These are phyloP conservation scores for Exophiala calicioides DNA, from an alignment of 2,329 filamentous ascomycete species.

Conservation along the genomic window DNA sequence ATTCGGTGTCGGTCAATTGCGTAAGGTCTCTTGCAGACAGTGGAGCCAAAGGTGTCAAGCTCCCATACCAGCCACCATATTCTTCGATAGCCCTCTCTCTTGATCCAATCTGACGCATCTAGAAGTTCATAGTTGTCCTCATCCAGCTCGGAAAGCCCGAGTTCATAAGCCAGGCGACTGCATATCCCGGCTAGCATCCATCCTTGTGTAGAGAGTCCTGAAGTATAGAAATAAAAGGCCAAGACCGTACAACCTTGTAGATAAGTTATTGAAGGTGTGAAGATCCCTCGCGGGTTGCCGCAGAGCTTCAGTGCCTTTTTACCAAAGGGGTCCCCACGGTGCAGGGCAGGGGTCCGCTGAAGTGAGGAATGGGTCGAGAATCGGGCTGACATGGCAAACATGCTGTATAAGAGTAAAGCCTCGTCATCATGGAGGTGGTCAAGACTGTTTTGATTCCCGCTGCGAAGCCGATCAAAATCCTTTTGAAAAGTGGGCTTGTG, in stretches of 20 bases:
- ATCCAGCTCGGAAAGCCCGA: slow-evolving; percentile 89
- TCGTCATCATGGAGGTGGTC: too few species aligned
- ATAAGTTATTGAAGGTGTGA: neutral
- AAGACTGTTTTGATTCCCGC: too few species aligned
- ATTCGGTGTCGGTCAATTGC: neutral
- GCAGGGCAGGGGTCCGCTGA: too few species aligned
- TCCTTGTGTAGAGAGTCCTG: neutral
- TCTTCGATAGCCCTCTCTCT: neutral
- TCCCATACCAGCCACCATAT: slow-evolving; percentile 1
- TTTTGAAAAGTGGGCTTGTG: neutral
- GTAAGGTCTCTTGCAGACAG: neutral
- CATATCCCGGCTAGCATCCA: slow-evolving; percentile 98
- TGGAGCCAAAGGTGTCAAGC: neutral
- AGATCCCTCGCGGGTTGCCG: neutral
- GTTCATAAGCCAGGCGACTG: slow-evolving; percentile 80
- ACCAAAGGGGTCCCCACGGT: neutral
- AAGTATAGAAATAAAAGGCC: neutral
- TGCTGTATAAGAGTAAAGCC: too few species aligned
- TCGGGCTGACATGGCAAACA: too few species aligned
- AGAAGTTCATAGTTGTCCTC: slow-evolving; percentile 35
- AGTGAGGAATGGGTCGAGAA: too few species aligned
- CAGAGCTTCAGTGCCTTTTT: too few species aligned
- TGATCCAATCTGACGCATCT: neutral
- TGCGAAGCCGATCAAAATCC: too few species aligned
- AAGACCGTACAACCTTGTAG: slow-evolving; percentile 3